Base-by-base conservation (phyloP, 2,329 filamentous ascomycete genomes). In the Drechslera avenae region DNA sequence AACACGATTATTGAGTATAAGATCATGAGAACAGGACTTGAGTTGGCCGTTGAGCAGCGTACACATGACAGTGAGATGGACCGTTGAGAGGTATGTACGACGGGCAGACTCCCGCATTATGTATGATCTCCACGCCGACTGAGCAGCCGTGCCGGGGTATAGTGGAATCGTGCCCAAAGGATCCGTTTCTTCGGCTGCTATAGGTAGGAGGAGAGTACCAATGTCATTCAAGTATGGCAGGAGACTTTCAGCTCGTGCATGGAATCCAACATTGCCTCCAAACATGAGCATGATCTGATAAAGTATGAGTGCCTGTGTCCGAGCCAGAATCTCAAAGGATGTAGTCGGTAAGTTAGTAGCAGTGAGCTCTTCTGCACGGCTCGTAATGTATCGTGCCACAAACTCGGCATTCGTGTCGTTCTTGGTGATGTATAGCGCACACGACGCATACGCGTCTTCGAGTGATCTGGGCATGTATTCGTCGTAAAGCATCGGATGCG, bases 401-500 rank as follows among this genome's bases (percentile, higher is more conserved):
- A 81, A 64, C 8, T 74, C 70, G 0, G 75, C 65, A 56, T 85
- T 85, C 14, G 63, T 59, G 0, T 73, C 54, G 39, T 79, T 84
- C 54, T 78, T 82, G 8, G 78, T 71, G 35, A 79, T 68, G 57
- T 82, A 82, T 0, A 85, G 66, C 1, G 81, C 80, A 60, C 82
- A 84, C 19, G 78, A 76, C 3, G 81, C 76, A 52, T 80, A 72
- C 0, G 79, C 81, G 55, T 84, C 82, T 72, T 83, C 78, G 59
- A 85, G 77, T 0, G 66, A 72, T 23, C 68, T 68, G 1, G 82
- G 83, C 80, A 84, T 83, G 7, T 63, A 48, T 2, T 79, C 73
- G n/a, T 71, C 70, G 51, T 83, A 84, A 0, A 85, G 69, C n/a
- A 71, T 63, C 0, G 72, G 71, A 54, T 85, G 83, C 23, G 73